Conservation (phyloP, 23 red algal species). For the Gracilaria domingensis region DNA sequence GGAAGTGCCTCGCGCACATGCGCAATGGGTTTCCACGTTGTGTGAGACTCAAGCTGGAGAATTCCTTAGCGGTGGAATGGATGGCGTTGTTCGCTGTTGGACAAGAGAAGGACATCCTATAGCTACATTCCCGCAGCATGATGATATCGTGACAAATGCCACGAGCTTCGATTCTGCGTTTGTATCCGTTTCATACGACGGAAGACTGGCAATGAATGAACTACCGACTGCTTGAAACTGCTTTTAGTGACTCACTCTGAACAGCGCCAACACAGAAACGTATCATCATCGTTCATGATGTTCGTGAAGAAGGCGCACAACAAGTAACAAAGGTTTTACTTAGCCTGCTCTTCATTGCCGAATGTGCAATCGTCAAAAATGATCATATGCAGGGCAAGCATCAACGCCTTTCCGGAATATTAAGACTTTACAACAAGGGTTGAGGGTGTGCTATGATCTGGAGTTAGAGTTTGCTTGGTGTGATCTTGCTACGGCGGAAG, state of each 20-base stretch:
- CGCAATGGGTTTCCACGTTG: slow-evolving; percentile 54
- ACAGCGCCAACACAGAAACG: not conserved
- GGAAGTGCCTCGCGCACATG: slow-evolving; percentile 14
- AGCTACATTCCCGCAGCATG: slow-evolving; percentile 43
- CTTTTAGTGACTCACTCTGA: no score
- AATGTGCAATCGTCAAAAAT: not conserved
- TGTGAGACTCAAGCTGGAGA: slow-evolving; percentile 6
- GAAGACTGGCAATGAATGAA: slow-evolving; percentile 46
- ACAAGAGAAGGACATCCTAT: slow-evolving; percentile 1
- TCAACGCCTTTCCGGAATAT: slow-evolving; percentile 27
- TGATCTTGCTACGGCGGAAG: slow-evolving; percentile 30
- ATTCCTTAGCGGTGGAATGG: slow-evolving; percentile 57
- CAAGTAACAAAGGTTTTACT: not conserved
- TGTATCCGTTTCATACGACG: slow-evolving; percentile 47
- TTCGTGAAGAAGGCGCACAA: not conserved
- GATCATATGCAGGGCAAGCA: not conserved
- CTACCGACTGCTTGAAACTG: not conserved
- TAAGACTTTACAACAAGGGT: not conserved
- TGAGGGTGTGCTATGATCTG: slow-evolving; percentile 41
- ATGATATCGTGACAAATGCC: slow-evolving; percentile 39
- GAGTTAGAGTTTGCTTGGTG: slow-evolving; percentile 46
- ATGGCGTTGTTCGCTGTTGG: slow-evolving; percentile 53
- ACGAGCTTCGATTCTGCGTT: slow-evolving; percentile 19
- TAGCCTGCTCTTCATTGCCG: not conserved
- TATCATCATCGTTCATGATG: no score